Percentiles rank a stretch among this genome's conserved stretches.
Evolutionary conservation across 352 stramenopile species (phyloP).

Genomic region (Phytophthora chlamydospora): DNA sequence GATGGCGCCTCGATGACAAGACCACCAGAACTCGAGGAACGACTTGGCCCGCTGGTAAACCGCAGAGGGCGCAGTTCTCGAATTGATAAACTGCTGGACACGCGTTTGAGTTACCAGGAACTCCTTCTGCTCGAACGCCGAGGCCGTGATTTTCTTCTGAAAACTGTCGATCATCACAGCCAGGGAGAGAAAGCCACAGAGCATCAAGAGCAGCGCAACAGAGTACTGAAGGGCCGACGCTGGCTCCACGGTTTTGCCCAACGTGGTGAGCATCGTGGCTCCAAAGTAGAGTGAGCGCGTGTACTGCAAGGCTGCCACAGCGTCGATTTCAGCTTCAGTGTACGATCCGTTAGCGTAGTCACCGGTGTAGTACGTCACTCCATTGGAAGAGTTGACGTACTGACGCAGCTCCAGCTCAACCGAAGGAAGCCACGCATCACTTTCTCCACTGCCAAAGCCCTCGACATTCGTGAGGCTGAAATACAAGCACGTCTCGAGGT

Average conservation of each 20-base stretch:
- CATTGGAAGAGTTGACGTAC: neutral
- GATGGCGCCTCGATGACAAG: slow-evolving; percentile 56
- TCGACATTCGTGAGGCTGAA: slow-evolving; percentile 44
- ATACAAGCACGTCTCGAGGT: slow-evolving; percentile 41
- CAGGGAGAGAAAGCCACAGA: slow-evolving; percentile 48
- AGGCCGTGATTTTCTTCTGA: slow-evolving; percentile 55
- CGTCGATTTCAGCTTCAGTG: slow-evolving; percentile 6
- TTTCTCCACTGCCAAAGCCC: slow-evolving; percentile 26
- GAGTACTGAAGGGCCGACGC: slow-evolving; percentile 35
- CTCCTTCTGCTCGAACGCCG: slow-evolving; percentile 64
- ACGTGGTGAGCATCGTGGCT: slow-evolving; percentile 47
- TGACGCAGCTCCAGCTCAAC: slow-evolving; percentile 22
- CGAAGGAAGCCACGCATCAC: slow-evolving; percentile 29
- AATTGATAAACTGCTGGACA: slow-evolving; percentile 61
- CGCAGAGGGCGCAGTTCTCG: slow-evolving; percentile 41
- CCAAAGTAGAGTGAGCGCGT: slow-evolving; percentile 48
- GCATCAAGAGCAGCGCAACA: slow-evolving; percentile 49
- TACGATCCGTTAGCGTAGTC: slow-evolving; percentile 8
- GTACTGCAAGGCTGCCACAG: slow-evolving; percentile 39
- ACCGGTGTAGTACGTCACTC: slow-evolving; percentile 2
- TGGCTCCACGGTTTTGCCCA: slow-evolving; percentile 53
- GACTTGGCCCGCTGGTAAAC: slow-evolving; percentile 62
- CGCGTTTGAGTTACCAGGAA: slow-evolving; percentile 58
- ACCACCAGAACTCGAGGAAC: slow-evolving; percentile 80
- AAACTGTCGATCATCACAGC: slow-evolving; percentile 46